These are phyloP conservation scores for Sugiyamaella japonica DNA, from an alignment of 1,139 yeast genomes.

Conservation along the genomic window DNA sequence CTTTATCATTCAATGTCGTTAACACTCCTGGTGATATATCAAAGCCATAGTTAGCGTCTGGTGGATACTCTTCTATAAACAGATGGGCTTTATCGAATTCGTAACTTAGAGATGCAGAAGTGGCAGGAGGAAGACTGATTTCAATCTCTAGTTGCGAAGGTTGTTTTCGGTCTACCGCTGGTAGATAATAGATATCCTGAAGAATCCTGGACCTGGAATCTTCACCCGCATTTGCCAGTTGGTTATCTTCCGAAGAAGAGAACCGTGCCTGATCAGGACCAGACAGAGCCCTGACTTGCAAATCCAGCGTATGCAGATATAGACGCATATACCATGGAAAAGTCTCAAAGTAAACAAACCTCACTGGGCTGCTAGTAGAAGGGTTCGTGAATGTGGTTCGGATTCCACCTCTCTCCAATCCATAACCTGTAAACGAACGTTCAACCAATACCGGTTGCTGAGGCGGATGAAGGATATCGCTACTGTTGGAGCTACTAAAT, in stretches of 20 bases:
- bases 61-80: conserved; percentile 90
- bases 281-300: conserved; percentile 26
- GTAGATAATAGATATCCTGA: conserved; percentile 60
- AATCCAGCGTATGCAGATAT: conserved; percentile 65
- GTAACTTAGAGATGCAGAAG: conserved; percentile 64
- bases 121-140: conserved; percentile 61
- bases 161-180: conserved; percentile 76
- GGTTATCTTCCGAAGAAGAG: neutral
- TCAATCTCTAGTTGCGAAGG: conserved; percentile 82
- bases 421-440: conserved; percentile 86
- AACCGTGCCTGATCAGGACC: conserved; percentile 24
- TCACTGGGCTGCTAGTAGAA: conserved; percentile 45
- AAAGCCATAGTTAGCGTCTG: conserved; percentile 98
- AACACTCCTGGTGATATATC: conserved; percentile 85
- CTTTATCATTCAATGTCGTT: conserved; percentile 45
- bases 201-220: conserved; percentile 38
- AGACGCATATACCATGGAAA: conserved; percentile 93
- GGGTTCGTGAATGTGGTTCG: conserved; percentile 77
- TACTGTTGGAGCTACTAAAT: conserved; percentile 39
- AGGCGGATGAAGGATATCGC: conserved; percentile 38
- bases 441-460: conserved; percentile 72
- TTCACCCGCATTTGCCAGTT: conserved; percentile 31
- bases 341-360: conserved; percentile 70
- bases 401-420: conserved; percentile 88
- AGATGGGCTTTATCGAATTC: conserved; percentile 86